Evolutionary conservation across 257 asterid genomes (phyloP), one percentile per base, ranked within the genome.

Genomic region (Ballota nigra): DNA sequence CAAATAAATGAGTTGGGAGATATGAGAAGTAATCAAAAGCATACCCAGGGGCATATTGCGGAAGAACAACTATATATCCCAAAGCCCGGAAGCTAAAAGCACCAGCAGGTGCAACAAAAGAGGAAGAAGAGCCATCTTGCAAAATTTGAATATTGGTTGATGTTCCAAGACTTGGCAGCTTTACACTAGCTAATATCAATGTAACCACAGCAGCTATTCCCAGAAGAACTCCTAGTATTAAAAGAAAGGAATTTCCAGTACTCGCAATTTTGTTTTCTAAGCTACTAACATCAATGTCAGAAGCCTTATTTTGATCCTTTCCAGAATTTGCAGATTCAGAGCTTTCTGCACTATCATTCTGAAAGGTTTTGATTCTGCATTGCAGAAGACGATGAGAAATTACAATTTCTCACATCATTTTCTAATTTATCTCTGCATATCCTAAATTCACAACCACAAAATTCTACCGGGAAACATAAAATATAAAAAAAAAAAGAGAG

Each of bases 41-140:
- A 49, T 83, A 86, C 96, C 96, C 95, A 47, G 97, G 97, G 69
- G 97, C 87, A 79, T 84, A 85, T 76, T 86, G 91, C 60, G 95
- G 95, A 69, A 92, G 92, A 64, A 89, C 69, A 59, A 92, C 80
- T 81, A 67, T 85, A 78, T 81, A 86, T 71, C 96, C 98, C 70
- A 92, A 89, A 74, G 85, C 90, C 43, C 75, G 83, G 78, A 92
- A 86, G 78, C 85, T 83, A 77, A 89, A 89, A 66, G 88, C 89
- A 68, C 65, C 80, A n/a, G n/a, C n/a, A n/a, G n/a, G n/a, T n/a
- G n/a, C n/a, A 70, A 82, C 72, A 47, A 69, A 67, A 75, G 91
- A 63, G 68, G 87, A 72, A 13, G 86, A 66, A 11, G 86, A 76
- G 69, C 83, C 72, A 36, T 85, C 89, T 69, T 55, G 73, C 58